A percentile compares a stretch with the other conserved stretches of the same genome.
phyloP scores from a whole-genome alignment of 257 asterid genomes.

The Cruciata laevipes region DNA sequence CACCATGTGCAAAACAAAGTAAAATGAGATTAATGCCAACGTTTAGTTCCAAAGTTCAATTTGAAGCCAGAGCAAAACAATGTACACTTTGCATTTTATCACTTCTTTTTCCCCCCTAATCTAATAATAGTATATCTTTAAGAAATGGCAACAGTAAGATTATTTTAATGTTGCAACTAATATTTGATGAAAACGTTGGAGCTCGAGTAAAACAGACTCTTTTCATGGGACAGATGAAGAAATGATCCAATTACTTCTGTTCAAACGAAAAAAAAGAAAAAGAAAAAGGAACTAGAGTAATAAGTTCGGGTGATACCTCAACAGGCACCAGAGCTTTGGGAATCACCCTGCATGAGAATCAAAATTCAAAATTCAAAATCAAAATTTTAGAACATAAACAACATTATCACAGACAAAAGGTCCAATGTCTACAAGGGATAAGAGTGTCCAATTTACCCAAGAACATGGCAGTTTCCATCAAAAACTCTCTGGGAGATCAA shows the following conservation, averaged over 20 bases:
- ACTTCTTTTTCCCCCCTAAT: background rate
- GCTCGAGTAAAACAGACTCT: background rate
- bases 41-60: too few species aligned
- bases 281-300: background rate
- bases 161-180: background rate
- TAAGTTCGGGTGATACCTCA: conserved; percentile 51
- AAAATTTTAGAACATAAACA: conserved; percentile 11
- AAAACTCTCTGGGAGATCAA: conserved; percentile 70
- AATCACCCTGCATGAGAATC: conserved; percentile 71
- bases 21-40: too few species aligned
- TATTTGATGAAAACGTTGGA: background rate
- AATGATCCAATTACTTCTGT: background rate
- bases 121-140: too few species aligned
- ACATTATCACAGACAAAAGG: background rate
- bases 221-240: background rate
- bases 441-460: conserved; percentile 49
- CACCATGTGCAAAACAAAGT: background rate
- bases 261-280: background rate
- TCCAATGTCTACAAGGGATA: background rate
- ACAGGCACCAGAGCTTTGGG: conserved; percentile 90
- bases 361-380: too few species aligned
- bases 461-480: conserved; percentile 96
- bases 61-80: too few species aligned
- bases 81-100: too few species aligned
- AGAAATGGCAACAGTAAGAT: background rate